Evolutionary conservation across 495 filamentous ascomycete species (phyloP), one percentile per base, ranked within the genome.

Genomic region (Saxispiralis lemnorum): DNA sequence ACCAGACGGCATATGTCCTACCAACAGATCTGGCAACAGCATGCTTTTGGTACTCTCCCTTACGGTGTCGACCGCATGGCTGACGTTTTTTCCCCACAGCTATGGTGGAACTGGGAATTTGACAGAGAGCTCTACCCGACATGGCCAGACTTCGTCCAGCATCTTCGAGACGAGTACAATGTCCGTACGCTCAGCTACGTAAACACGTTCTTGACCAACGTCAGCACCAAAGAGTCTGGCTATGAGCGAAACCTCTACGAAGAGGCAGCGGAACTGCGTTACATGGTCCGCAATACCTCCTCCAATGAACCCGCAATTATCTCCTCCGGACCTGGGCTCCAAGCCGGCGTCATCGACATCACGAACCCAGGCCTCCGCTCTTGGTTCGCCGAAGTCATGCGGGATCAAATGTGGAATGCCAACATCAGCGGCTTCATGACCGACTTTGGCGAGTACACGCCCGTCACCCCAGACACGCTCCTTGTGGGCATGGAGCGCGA

Each of bases 381-480:
- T 9, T 43, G 40, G 40, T 43, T 43, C 19, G 24, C 13, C 1
- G 40, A 43, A 33, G 17, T 43, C 30, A 43, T 43, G 31, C 19
- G 14, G 6, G 9, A 24, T 4, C 28, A 43, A 18, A 31, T 43
- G 13, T 43, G 40, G 40, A 35, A 35, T 30, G 40, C 30, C 14
- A 43, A 35, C 28, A 35, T 43, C 17, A 16, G 12, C 11, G 24
- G 40, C 15, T 33, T 16, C 30, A 43, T 43, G 40, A 15, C 31
- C 6, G 40, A 43, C 31, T 43, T 43, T 17, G 40, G 40, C 24
- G 40, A 43, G 15, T 43, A 43, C 17, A 43, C 40, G 28, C 40
- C 40, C 7, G 17, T 43, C 19, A 43, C 40, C 3, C 6, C 24
- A 1, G 40, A 43, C 14, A 43, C 40, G 2, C 2, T 3, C 7